phyloP scores from a whole-genome alignment of 768 basidiomycete genomes.

The Tricholoma sp. region DNA sequence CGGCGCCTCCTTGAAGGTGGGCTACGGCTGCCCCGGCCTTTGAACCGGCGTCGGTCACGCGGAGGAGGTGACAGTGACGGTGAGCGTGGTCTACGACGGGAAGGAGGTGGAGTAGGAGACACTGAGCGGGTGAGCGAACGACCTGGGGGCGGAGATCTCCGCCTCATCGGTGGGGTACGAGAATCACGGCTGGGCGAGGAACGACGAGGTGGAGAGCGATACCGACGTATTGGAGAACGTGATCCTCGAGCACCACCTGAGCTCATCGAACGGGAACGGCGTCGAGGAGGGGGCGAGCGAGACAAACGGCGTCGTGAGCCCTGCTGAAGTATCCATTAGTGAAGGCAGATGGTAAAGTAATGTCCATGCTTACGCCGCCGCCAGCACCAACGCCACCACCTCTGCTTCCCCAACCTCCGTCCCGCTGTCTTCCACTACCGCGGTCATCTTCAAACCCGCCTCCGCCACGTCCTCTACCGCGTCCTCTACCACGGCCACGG shows the following conservation, averaged over 20 bases:
- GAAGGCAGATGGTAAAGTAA: conserved; percentile 4
- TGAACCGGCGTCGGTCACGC: conserved; percentile 30
- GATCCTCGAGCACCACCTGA: conserved; percentile 28
- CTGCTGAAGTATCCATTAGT: conserved; percentile 20
- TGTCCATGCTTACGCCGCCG: conserved; percentile 24
- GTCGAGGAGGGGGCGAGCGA: conserved; percentile 45
- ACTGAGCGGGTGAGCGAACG: conserved; percentile 47
- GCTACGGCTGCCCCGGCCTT: conserved; percentile 46
- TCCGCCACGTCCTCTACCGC: conserved; percentile 46
- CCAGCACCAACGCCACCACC: conserved; percentile 46
- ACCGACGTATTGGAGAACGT: conserved; percentile 33
- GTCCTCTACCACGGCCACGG: conserved; percentile 53
- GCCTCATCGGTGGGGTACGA: conserved; percentile 29
- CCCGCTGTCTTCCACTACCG: conserved; percentile 50
- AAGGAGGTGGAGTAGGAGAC: conserved; percentile 33
- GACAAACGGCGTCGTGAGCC: conserved; percentile 42
- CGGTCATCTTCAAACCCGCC: conserved; percentile 41
- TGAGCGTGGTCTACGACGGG: conserved; percentile 35
- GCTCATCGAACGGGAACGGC: conserved; percentile 35
- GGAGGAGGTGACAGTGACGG: conserved; percentile 49
- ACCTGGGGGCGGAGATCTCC: conserved; percentile 27
- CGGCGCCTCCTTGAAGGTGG: conserved; percentile 47
- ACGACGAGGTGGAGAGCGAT: conserved; percentile 39
- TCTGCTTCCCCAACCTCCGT: conserved; percentile 67
- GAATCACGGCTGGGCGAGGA: conserved; percentile 33